Percentiles rank a stretch among this genome's conserved stretches.
Evolutionary conservation across 148 eudicot species (phyloP).

Genomic region (Vaccinium myrtillus): DNA sequence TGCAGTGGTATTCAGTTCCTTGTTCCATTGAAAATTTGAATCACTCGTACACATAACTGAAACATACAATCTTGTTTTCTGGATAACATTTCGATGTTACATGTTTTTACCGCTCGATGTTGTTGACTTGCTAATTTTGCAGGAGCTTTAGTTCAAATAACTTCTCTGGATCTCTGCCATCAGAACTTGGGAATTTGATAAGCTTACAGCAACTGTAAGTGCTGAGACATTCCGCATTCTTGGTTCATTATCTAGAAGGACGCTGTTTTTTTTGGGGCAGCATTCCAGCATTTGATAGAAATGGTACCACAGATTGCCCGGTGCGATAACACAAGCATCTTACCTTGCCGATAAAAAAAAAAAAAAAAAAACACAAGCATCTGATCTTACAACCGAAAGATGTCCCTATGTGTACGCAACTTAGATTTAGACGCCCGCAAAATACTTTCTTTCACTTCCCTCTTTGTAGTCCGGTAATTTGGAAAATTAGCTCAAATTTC

Average conservation of each 20-base stretch:
- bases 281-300: background rate
- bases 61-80: background rate
- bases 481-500: too few species aligned
- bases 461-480: background rate
- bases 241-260: background rate
- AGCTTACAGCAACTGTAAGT: constrained; percentile 64
- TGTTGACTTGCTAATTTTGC: constrained; percentile 20
- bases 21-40: background rate
- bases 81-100: background rate
- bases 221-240: background rate
- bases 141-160: constrained; percentile 57
- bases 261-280: background rate
- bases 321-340: background rate
- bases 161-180: constrained; percentile 74
- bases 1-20: background rate
- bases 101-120: background rate
- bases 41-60: background rate
- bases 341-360: background rate
- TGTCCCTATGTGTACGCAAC: background rate
- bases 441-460: too few species aligned
- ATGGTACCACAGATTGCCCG: background rate
- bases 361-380: background rate
- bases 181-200: constrained; percentile 62
- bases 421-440: background rate
- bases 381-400: background rate